These are phyloP conservation scores for Corynascus novoguineensis DNA, from an alignment of 495 filamentous ascomycete genomes.

Conservation along the genomic window DNA sequence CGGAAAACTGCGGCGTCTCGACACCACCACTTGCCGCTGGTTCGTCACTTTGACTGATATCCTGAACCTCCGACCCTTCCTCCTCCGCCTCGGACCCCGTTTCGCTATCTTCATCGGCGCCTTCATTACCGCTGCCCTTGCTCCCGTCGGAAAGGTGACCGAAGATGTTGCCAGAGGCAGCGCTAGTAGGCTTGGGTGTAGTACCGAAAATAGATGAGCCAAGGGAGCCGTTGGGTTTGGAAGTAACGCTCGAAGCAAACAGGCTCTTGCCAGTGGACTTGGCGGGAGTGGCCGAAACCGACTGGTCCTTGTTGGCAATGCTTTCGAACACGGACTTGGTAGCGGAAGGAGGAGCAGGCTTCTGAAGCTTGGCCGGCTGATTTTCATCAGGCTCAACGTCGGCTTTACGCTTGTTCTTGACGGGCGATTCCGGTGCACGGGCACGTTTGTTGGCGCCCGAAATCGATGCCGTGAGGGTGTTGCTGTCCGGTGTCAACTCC, in stretches of 20 bases:
- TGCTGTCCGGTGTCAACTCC: constrained; percentile 33
- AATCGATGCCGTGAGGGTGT: constrained; percentile 30
- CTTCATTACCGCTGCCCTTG: constrained; percentile 41
- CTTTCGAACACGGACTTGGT: constrained; percentile 45
- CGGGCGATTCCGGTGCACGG: constrained; percentile 28
- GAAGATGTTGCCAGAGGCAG: constrained; percentile 54
- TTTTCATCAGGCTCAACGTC: constrained; percentile 44
- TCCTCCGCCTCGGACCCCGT: constrained; percentile 41
- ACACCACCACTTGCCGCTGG: constrained; percentile 31
- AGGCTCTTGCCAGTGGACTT: constrained; percentile 28
- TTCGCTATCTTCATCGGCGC: constrained; percentile 44
- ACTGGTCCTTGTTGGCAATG: constrained; percentile 34
- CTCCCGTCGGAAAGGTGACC: constrained; percentile 55
- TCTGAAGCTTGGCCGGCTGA: constrained; percentile 55
- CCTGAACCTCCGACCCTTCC: constrained; percentile 39
- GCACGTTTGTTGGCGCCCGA: constrained; percentile 41
- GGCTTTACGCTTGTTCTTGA: constrained; percentile 43
- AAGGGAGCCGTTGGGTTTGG: constrained; percentile 19
- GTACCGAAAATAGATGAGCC: constrained; percentile 28
- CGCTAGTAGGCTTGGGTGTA: constrained; percentile 18
- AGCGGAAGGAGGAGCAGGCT: constrained; percentile 43
- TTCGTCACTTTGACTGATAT: constrained; percentile 28
- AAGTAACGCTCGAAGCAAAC: constrained; percentile 16
- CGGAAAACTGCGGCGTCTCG: constrained; percentile 32
- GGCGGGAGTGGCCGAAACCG: constrained; percentile 15